phyloP scores from a whole-genome alignment of 2,329 filamentous ascomycete genomes.

The Colletotrichum sp. region DNA sequence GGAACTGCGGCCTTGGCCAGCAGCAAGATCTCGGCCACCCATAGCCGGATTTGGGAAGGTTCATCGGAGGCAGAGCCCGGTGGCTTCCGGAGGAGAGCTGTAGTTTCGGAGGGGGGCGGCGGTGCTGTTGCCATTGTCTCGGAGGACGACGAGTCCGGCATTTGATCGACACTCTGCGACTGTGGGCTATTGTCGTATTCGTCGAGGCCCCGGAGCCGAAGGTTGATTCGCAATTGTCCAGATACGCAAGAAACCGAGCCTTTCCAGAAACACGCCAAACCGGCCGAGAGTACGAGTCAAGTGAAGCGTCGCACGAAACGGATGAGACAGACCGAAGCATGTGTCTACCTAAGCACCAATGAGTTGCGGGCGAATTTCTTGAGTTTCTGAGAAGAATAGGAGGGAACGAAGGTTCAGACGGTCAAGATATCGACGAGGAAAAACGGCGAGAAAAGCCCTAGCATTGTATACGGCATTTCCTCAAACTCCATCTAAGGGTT shows the following conservation, averaged over 20 bases:
- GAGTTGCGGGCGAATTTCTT: not conserved
- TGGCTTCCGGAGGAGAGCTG: slow-evolving; percentile 20
- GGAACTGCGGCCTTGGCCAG: slow-evolving; percentile 74
- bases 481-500: not conserved
- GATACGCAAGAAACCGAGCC: not conserved
- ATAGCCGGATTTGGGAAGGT: slow-evolving; percentile 2
- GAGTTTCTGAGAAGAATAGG: not conserved
- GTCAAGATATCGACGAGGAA: not conserved
- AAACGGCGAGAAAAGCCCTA: not conserved
- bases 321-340: not conserved
- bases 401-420: slow-evolving; percentile 12
- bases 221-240: not conserved
- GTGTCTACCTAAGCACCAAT: not conserved
- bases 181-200: not conserved
- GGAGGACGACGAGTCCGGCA: slow-evolving; percentile 4
- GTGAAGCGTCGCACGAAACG: not conserved
- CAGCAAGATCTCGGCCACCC: slow-evolving; percentile 64
- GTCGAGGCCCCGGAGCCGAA: not conserved
- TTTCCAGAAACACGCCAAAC: not conserved
- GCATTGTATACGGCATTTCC: slow-evolving; percentile 6
- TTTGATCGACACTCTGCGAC: not conserved
- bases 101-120: slow-evolving; percentile 12
- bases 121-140: not conserved
- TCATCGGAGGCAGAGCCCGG: slow-evolving; percentile 1
- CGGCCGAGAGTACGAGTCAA: slow-evolving; percentile 2